These are phyloP conservation scores for Candida morakotiae DNA, from an alignment of 805 yeast species.

Conservation along the genomic window DNA sequence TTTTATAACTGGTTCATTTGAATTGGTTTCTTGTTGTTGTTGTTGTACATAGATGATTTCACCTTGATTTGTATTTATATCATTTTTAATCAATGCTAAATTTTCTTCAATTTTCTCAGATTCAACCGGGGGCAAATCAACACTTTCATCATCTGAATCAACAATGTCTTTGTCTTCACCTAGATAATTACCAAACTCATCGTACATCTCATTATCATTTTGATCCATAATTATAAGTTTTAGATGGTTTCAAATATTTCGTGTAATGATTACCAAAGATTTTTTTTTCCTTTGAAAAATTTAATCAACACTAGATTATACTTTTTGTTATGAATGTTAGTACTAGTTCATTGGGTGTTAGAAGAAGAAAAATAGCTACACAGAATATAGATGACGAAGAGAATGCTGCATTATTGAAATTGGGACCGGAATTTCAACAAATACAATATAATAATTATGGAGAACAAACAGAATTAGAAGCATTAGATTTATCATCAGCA, in stretches of 20 bases:
- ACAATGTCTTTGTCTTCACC: constrained; percentile 39
- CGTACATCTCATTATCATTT: constrained; percentile 67
- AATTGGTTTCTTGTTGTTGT: constrained; percentile 11
- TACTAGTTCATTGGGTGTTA: constrained; percentile 80
- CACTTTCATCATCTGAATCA: constrained; percentile 34
- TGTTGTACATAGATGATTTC: constrained; percentile 6
- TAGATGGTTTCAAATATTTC: too few relatives aligned
- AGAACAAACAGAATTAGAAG: constrained; percentile 67
- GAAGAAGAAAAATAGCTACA: constrained; percentile 61
- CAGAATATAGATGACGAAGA: constrained; percentile 79
- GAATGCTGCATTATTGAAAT: constrained; percentile 78
- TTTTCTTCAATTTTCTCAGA: constrained; percentile 4
- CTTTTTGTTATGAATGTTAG: constrained; percentile 80
- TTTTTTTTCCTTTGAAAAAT: too few relatives aligned
- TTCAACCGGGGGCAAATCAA: neutral
- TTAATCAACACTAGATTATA: too few relatives aligned
- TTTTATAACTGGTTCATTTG: constrained; percentile 17
- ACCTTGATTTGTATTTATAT: neutral
- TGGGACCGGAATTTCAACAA: constrained; percentile 90
- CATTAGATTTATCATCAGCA: constrained; percentile 87
- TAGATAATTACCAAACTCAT: constrained; percentile 74
- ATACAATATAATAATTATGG: constrained; percentile 81
- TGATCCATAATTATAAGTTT: constrained; percentile 17
- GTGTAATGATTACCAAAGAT: neutral
- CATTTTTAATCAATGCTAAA: constrained; percentile 3